These are phyloP conservation scores for Magnaporthiopsis poae DNA, from an alignment of 2,329 filamentous ascomycete species.

Conservation along the genomic window DNA sequence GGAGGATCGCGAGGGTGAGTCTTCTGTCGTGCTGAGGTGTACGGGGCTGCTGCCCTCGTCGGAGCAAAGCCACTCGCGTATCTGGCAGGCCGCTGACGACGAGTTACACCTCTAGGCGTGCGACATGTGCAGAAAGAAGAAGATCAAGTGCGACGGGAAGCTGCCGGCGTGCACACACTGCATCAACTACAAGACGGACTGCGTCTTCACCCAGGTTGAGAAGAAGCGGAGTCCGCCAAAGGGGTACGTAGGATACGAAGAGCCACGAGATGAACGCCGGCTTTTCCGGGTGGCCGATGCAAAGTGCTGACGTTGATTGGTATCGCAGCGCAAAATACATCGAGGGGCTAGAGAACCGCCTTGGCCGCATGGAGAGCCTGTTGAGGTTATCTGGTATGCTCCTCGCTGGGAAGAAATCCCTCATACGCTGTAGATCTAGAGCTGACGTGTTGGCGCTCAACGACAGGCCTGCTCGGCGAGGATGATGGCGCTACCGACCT, in stretches of 20 bases:
- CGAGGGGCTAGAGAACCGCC: conserved; percentile 84
- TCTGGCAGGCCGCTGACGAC: background rate
- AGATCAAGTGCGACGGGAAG: conserved; percentile 97
- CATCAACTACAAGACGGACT: conserved; percentile 95
- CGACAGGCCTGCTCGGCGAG: conserved; percentile 62
- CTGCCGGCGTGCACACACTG: conserved; percentile 91
- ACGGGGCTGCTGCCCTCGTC: no score
- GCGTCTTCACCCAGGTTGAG: conserved; percentile 93
- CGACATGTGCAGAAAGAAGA: conserved; percentile 93
- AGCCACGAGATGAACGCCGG: no score
- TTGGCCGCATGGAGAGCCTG: conserved; percentile 91
- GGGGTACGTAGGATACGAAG: conserved; percentile 53
- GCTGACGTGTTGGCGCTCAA: background rate
- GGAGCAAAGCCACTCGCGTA: background rate
- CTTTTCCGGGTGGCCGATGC: conserved; percentile 8
- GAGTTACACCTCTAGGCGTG: conserved; percentile 53
- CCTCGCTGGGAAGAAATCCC: background rate
- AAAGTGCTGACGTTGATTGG: background rate
- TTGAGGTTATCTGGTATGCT: conserved; percentile 65
- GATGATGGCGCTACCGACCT: conserved; percentile 83
- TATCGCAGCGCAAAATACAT: conserved; percentile 80
- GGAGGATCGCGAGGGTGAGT: conserved; percentile 76
- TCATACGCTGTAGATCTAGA: background rate
- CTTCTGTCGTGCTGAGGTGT: background rate
- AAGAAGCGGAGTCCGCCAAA: conserved; percentile 97